These are phyloP conservation scores for Lecanoromycetidae sp. DNA, from an alignment of 2,329 filamentous ascomycete species.

Conservation along the genomic window DNA sequence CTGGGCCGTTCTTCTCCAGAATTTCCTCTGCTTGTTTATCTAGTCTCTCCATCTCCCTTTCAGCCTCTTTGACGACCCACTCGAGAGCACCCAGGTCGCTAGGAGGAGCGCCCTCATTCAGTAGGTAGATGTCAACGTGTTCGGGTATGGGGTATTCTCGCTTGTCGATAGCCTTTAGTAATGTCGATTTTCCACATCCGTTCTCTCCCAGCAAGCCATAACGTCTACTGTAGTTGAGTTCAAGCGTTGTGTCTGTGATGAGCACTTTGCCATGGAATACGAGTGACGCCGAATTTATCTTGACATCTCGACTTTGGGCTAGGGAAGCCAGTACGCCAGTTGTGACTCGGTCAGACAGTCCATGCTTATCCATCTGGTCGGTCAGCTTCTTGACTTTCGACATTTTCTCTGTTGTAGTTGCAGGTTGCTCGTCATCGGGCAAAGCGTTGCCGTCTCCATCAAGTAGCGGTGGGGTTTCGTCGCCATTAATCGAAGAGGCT, in stretches of 20 bases:
- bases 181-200: conserved; percentile 97
- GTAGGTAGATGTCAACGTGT: conserved; percentile 93
- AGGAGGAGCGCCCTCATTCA: conserved; percentile 91
- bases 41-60: conserved; percentile 80
- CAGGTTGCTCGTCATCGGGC: conserved; percentile 50
- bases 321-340: conserved; percentile 90
- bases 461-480: conserved; percentile 49
- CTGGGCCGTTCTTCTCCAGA: conserved; percentile 82
- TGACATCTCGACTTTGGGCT: conserved; percentile 78
- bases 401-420: conserved; percentile 59
- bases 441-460: conserved; percentile 48
- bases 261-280: conserved; percentile 98
- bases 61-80: conserved; percentile 92
- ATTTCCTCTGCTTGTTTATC: conserved; percentile 83
- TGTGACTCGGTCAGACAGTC: conserved; percentile 92
- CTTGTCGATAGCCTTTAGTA: conserved; percentile 85
- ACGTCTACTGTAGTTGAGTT: conserved; percentile 81
- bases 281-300: conserved; percentile 84
- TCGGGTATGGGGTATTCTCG: conserved; percentile 94
- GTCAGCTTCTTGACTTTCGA: conserved; percentile 77
- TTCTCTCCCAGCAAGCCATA: conserved; percentile 97
- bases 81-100: conserved; percentile 83
- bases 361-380: conserved; percentile 89
- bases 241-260: conserved; percentile 84
- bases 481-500: conserved; percentile 57